Percentiles rank a stretch among this genome's conserved stretches.
Evolutionary conservation across 805 yeast species (phyloP).

Genomic region (Myxozyma neotropica): DNA sequence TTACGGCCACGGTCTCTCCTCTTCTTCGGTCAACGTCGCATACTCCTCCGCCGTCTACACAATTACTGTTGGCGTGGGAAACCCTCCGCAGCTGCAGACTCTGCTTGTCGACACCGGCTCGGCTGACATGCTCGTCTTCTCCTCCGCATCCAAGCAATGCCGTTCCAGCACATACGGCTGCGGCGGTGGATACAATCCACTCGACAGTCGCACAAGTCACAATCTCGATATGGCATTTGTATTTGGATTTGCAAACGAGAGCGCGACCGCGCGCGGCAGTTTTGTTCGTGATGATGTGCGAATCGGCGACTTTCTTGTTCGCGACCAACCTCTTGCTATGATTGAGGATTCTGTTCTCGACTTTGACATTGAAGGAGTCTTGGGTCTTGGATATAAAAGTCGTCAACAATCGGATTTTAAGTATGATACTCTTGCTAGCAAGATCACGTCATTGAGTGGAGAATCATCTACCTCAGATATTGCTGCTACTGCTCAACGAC

Average conservation of each 20-base stretch:
- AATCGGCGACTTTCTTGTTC: slow-evolving; percentile 8
- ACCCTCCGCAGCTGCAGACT: slow-evolving; percentile 29
- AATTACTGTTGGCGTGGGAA: slow-evolving; percentile 25
- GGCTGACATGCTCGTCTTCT: slow-evolving; percentile 21
- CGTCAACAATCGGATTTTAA: slow-evolving; percentile 26
- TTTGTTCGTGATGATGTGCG: slow-evolving; percentile 20
- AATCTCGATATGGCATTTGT: slow-evolving; percentile 11
- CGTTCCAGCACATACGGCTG: slow-evolving; percentile 19
- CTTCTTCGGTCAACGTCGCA: neutral
- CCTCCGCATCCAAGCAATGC: slow-evolving; percentile 24
- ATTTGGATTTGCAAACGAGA: slow-evolving; percentile 28
- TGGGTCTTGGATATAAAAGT: slow-evolving; percentile 26
- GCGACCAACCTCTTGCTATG: slow-evolving; percentile 18
- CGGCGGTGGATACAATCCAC: slow-evolving; percentile 30
- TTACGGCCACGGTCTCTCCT: neutral
- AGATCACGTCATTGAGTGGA: neutral
- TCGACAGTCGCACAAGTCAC: slow-evolving; percentile 10
- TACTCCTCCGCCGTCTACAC: slow-evolving; percentile 21
- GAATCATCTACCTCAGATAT: neutral
- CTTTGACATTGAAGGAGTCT: slow-evolving; percentile 29
- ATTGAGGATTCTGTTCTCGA: slow-evolving; percentile 28
- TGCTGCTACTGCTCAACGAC: neutral
- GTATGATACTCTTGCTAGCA: slow-evolving; percentile 20
- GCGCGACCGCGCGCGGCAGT: slow-evolving; percentile 24
- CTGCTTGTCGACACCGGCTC: slow-evolving; percentile 31